phyloP scores from a whole-genome alignment of 345 rosid species.

The Murraya koenigii region DNA sequence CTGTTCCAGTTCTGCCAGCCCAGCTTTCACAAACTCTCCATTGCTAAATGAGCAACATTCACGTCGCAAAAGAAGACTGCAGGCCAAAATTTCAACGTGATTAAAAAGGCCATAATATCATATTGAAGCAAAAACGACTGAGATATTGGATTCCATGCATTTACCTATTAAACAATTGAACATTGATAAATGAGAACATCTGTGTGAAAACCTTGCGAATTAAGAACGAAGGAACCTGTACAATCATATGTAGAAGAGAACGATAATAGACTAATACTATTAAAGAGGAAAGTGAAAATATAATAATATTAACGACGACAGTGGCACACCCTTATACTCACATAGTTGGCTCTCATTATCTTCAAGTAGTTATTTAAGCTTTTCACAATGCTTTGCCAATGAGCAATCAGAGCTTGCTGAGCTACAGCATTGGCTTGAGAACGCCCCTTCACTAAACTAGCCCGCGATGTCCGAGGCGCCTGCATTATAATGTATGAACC shows the following conservation, averaged over 20 bases:
- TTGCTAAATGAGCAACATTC: slow-evolving; percentile 99
- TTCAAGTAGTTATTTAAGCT: slow-evolving; percentile 66
- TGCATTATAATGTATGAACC: slow-evolving; percentile 32
- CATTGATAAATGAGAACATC: slow-evolving; percentile 90
- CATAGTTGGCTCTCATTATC: slow-evolving; percentile 81
- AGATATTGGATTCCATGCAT: slow-evolving; percentile 19
- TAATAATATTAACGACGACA: not conserved
- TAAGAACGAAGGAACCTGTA: slow-evolving; percentile 84
- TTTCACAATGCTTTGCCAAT: slow-evolving; percentile 93
- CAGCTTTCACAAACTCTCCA: slow-evolving; percentile 91
- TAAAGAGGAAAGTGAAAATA: slow-evolving; percentile 3
- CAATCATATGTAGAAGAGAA: slow-evolving; percentile 16
- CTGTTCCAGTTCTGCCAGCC: slow-evolving; percentile 83
- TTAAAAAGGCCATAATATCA: slow-evolving; percentile 2
- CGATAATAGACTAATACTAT: not conserved
- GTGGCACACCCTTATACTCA: slow-evolving; percentile 35
- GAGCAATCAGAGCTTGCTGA: slow-evolving; percentile 82
- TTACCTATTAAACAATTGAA: slow-evolving; percentile 94
- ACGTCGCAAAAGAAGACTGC: slow-evolving; percentile 91
- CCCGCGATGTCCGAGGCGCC: slow-evolving; percentile 88
- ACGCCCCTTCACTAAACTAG: slow-evolving; percentile 85
- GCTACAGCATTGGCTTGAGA: slow-evolving; percentile 80
- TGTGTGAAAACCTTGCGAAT: slow-evolving; percentile 81
- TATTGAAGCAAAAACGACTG: slow-evolving; percentile 2
- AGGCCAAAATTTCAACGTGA: slow-evolving; percentile 10